Base-by-base conservation (phyloP, 1,139 yeast species). In the Pichia sp. region DNA sequence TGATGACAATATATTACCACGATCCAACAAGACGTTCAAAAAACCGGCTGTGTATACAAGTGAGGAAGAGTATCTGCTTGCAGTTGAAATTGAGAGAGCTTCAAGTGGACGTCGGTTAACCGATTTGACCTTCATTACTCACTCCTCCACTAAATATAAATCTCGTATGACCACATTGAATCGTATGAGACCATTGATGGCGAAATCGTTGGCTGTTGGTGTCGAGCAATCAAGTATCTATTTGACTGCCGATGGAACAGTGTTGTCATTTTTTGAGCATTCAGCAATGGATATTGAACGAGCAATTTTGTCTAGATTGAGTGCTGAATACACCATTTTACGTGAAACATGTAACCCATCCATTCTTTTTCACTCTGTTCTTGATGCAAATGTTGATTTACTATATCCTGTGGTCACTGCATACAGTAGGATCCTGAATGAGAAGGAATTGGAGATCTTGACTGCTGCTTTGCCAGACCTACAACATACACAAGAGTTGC, bases 381-480 rank as follows among this genome's bases (percentile, higher is more conserved):
- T 80, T n/a, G 85, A 80, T 63, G 74, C 81, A 2, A 68, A 75
- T 29, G 82, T 80, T 8, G 85, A 84, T 64, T 69, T 84, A 56
- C 75, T 87, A 1, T 80, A 80, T 59, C 81, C 82, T 7, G 78
- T 85, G 46, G 74, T 87, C n/a, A 71, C 81, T 1, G 81, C 81
- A 8, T 85, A 81, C 64, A 74, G 80, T 50, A 67, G 75, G 46
- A 64, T 79, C 47, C 63, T 80, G 43, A 73, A 72, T 53, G 80
- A 76, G 53, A 72, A 79, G 29, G 82, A 80, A 59, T 55, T 73
- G n/a, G 80, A 78, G 49, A 78, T 80, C 2, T 65, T 80, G 49
- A 69, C 73, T 11, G 73, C 71, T 49, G 26, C 57, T 15, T 48
- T 59, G 30, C 84, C 85, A 0, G 75, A 76, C 40, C 68, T 80